Evolutionary conservation across 2,329 filamentous ascomycete species (phyloP).

Genomic region (Hypoxylon sp.): DNA sequence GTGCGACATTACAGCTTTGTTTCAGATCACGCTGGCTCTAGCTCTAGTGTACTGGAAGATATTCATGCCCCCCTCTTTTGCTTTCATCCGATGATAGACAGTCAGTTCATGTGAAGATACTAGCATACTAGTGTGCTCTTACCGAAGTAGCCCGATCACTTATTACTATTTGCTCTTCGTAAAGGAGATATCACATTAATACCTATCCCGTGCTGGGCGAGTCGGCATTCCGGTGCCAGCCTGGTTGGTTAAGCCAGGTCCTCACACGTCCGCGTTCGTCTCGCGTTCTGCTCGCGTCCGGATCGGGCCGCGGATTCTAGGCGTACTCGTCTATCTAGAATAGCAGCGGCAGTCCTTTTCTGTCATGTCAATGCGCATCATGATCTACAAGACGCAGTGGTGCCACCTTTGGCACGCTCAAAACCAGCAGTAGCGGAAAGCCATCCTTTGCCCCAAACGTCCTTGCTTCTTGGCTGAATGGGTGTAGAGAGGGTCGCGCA

Average conservation of each 20-base stretch:
- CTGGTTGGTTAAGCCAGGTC: neutral
- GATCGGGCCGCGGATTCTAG: slow-evolving; percentile 42
- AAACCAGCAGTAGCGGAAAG: slow-evolving; percentile 35
- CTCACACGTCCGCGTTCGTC: neutral
- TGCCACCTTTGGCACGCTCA: slow-evolving; percentile 41
- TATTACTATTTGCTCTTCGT: neutral
- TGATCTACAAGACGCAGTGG: slow-evolving; percentile 41
- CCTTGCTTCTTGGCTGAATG: slow-evolving; percentile 31
- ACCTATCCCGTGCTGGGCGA: neutral
- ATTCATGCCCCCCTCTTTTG: neutral
- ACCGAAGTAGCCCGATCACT: neutral
- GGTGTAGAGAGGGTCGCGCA: slow-evolving; percentile 44
- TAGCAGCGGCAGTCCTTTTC: slow-evolving; percentile 31
- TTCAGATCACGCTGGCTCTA: slow-evolving; percentile 32
- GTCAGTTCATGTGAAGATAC: too few species aligned
- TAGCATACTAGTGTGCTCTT: too few species aligned
- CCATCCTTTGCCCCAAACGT: slow-evolving; percentile 37
- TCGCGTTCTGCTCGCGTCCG: slow-evolving; percentile 29
- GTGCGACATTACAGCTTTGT: slow-evolving; percentile 38
- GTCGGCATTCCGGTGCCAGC: slow-evolving; percentile 17
- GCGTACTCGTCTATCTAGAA: slow-evolving; percentile 34
- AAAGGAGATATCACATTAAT: neutral
- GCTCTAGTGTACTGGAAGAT: slow-evolving; percentile 3
- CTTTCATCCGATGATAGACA: neutral
- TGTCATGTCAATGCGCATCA: slow-evolving; percentile 39